phyloP scores from a whole-genome alignment of 768 basidiomycete genomes.

The Russula earlei region DNA sequence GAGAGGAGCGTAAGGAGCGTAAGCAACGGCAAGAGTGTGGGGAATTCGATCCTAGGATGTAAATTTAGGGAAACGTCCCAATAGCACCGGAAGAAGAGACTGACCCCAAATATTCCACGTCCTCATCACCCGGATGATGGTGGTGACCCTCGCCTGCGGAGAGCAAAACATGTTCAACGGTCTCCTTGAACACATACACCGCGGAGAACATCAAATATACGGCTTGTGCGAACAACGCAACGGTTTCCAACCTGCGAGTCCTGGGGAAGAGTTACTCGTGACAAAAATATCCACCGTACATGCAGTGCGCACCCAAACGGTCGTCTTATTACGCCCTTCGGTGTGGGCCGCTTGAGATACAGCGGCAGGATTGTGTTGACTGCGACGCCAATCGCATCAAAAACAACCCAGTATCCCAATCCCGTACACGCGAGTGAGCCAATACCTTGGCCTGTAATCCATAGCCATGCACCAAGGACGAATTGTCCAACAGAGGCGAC shows the following conservation, averaged over 20 bases:
- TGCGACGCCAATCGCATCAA: slow-evolving; percentile 79
- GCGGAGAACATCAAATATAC: slow-evolving; percentile 93
- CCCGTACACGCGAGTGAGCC: slow-evolving; percentile 86
- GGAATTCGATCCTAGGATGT: slow-evolving; percentile 51
- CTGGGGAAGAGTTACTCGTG: slow-evolving; percentile 27
- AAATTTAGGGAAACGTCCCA: not conserved
- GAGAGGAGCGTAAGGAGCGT: slow-evolving; percentile 48
- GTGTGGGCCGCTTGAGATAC: slow-evolving; percentile 32
- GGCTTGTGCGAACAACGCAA: slow-evolving; percentile 77
- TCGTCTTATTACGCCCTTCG: slow-evolving; percentile 28
- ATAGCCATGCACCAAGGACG: slow-evolving; percentile 60
- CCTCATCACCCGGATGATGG: slow-evolving; percentile 57
- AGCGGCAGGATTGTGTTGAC: slow-evolving; percentile 38
- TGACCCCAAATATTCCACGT: slow-evolving; percentile 33
- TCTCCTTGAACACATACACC: slow-evolving; percentile 95
- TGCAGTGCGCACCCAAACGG: slow-evolving; percentile 48
- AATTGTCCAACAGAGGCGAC: slow-evolving; percentile 37
- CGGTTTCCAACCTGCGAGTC: slow-evolving; percentile 56
- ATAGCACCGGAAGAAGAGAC: slow-evolving; percentile 18
- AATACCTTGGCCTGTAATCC: slow-evolving; percentile 83
- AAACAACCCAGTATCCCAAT: slow-evolving; percentile 93
- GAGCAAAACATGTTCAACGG: slow-evolving; percentile 83
- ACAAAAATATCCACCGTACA: not conserved
- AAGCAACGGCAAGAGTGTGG: slow-evolving; percentile 44
- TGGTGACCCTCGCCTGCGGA: slow-evolving; percentile 58